A percentile compares a stretch with the other conserved stretches of the same genome.
phyloP scores from a whole-genome alignment of 192 early-diverging fungal species.

The Diversispora epigaea region DNA sequence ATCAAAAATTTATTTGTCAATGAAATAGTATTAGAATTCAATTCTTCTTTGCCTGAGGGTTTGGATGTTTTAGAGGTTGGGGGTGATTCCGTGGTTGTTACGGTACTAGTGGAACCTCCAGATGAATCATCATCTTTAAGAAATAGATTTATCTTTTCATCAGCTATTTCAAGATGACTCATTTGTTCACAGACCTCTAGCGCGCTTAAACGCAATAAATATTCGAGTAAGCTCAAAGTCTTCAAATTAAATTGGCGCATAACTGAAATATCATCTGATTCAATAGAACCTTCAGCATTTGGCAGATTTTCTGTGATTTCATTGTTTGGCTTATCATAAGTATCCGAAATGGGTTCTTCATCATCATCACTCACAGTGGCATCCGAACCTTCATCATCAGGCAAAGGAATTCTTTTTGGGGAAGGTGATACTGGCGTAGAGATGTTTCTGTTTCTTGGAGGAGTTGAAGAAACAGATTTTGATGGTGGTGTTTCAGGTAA shows the following conservation, averaged over 20 bases:
- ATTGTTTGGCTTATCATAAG: neutral
- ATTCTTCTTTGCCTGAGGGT: neutral
- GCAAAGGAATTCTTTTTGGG: constrained; percentile 6
- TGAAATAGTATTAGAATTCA: neutral
- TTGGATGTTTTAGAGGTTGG: neutral
- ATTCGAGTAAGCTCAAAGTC: constrained; percentile 64
- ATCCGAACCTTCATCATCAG: constrained; percentile 25
- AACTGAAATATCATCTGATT: neutral
- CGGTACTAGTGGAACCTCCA: neutral
- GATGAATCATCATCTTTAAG: constrained; percentile 43
- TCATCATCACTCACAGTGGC: neutral
- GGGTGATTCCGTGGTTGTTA: too few relatives aligned
- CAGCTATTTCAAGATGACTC: constrained; percentile 61
- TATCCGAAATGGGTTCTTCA: neutral
- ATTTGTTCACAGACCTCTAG: constrained; percentile 65
- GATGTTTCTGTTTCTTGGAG: constrained; percentile 3
- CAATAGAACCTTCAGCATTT: neutral
- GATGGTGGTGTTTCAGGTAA: neutral
- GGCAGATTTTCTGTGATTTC: neutral
- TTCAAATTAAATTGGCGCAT: constrained; percentile 17
- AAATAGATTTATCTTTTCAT: constrained; percentile 68
- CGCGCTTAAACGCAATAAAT: constrained; percentile 58
- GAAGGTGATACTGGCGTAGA: constrained; percentile 10
- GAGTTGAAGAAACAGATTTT: neutral
- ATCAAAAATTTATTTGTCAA: neutral